Evolutionary conservation across 140 eudicot species (phyloP), one percentile per base, ranked within the genome.

Genomic region (Bidens hawaiensis): DNA sequence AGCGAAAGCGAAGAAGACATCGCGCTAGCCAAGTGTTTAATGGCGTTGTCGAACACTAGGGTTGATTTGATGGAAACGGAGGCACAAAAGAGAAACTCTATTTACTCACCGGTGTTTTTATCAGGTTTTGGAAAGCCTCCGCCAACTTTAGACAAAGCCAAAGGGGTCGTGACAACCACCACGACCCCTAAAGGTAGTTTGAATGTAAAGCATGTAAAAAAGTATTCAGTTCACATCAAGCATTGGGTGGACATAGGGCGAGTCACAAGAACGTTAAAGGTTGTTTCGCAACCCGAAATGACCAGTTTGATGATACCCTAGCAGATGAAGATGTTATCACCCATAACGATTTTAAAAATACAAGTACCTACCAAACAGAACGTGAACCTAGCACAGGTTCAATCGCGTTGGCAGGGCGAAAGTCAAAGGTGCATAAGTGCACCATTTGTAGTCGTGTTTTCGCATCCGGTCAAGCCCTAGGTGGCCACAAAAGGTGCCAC

Each of bases 191-290:
- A 79, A 71, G 99, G 95, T 12, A 21, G 82, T 93, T 93, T 60
- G 96, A 85, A 60, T 93, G 96, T 66, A 93, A 93, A 71, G 95
- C 95, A 18, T 94, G 99, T 75, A 93, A 93, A 63, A 88, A 88
- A 62, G 95, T 85, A 21, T 93, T 88, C 50, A 88, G 66, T 66
- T 93, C 99, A 13, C 99, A 93, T 68, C 99, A 88, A 77, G 97
- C 99, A 17, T 78, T 94, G 31, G 99, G 99, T 2, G 97, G 97
- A 2, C 99, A 94, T 56, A 79, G 97, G 43, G 97, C 99, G 16
- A 94, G 97, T 69, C 99, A 94, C 81, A 94, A 94, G 68, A 94
- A 88, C 64, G 97, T 93, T 2, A 94, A 94, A 68, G 99, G 99
- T 1, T 94, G 99, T 62, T 94, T 78, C 14, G 99, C 99, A 1